Evolutionary conservation across 345 rosid genomes (phyloP).

Genomic region (Pistacia atlantica): DNA sequence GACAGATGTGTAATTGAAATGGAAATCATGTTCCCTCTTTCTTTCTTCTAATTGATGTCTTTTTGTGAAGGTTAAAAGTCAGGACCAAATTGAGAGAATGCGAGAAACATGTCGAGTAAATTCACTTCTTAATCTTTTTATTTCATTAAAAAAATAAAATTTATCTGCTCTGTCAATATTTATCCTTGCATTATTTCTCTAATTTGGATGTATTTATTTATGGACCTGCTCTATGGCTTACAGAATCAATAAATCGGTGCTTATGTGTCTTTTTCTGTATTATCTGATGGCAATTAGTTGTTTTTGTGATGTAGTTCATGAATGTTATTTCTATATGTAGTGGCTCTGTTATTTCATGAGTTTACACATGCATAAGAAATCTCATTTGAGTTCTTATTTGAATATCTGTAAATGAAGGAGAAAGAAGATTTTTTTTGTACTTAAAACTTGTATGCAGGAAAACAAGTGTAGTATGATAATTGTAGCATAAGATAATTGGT

Average conservation of each 20-base stretch:
- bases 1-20: background rate
- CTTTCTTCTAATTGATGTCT: conserved; percentile 10
- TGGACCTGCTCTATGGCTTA: background rate
- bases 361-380: too few relatives aligned
- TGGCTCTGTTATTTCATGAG: too few relatives aligned
- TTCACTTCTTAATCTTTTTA: background rate
- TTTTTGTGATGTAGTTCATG: too few relatives aligned
- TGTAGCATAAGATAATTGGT: too few relatives aligned
- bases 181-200: too few relatives aligned
- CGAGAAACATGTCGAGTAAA: conserved; percentile 90
- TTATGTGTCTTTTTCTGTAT: background rate
- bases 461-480: too few relatives aligned
- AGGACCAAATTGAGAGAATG: conserved; percentile 84
- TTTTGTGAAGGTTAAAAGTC: conserved; percentile 72
- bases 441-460: too few relatives aligned
- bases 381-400: too few relatives aligned
- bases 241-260: background rate
- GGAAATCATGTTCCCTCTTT: background rate
- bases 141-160: background rate
- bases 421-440: too few relatives aligned
- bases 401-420: too few relatives aligned
- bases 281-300: background rate
- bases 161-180: background rate
- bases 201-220: background rate
- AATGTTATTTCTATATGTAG: too few relatives aligned